Percentiles rank a stretch among this genome's conserved stretches.
Conservation (phyloP, 1,139 yeast genomes). For the Nakaseomyces kungkrabaensis region DNA sequence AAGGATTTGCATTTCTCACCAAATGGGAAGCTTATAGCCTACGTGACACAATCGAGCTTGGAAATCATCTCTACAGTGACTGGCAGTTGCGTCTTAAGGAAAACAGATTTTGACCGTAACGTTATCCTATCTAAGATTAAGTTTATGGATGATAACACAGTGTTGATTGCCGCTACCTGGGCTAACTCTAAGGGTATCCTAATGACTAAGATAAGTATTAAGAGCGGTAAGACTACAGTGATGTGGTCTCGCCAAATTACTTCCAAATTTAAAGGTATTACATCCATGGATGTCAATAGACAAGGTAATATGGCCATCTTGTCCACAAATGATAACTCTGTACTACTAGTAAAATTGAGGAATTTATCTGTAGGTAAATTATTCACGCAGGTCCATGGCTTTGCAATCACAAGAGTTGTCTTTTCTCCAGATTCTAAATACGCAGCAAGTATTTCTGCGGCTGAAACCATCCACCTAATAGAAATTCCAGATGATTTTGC, state of each 20-base stretch:
- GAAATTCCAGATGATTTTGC: constrained; percentile 46
- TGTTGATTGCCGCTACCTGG: constrained; percentile 45
- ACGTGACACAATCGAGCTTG: constrained; percentile 44
- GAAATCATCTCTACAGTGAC: constrained; percentile 40
- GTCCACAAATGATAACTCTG: constrained; percentile 69
- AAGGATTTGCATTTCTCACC: constrained; percentile 39
- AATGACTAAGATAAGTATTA: constrained; percentile 23
- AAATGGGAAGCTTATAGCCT: constrained; percentile 45
- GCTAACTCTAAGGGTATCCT: constrained; percentile 38
- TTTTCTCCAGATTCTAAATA: constrained; percentile 63
- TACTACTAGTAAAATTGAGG: constrained; percentile 46
- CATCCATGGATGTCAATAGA: constrained; percentile 50
- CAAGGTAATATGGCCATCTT: constrained; percentile 47
- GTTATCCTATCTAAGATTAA: constrained; percentile 47
- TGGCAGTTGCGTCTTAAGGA: constrained; percentile 32
- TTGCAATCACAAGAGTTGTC: constrained; percentile 70
- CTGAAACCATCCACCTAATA: constrained; percentile 60
- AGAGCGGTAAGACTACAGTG: constrained; percentile 30
- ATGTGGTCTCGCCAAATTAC: constrained; percentile 39
- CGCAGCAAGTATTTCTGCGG: constrained; percentile 74
- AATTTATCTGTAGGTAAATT: constrained; percentile 43
- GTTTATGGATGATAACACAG: constrained; percentile 43
- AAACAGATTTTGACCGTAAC: constrained; percentile 28
- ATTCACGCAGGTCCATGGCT: constrained; percentile 59
- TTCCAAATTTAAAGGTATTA: constrained; percentile 52